phyloP scores from a whole-genome alignment of 2,329 filamentous ascomycete genomes.

The Epichloe uncinata region DNA sequence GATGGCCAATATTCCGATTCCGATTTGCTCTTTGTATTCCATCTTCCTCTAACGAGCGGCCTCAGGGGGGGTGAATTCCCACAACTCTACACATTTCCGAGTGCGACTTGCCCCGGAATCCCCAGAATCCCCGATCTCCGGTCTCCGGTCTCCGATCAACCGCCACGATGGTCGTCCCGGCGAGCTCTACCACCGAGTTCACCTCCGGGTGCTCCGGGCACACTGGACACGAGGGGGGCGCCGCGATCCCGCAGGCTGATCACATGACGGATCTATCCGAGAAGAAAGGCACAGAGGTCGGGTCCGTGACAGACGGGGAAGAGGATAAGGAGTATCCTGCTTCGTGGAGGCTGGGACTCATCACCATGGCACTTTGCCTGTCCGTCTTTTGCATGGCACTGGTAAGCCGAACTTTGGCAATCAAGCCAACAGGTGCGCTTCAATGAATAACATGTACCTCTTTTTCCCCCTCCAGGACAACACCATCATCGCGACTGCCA shows the following conservation, averaged over 20 bases:
- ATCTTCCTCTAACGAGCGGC: neutral
- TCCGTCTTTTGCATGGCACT: slow-evolving; percentile 7
- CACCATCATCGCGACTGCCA: slow-evolving; percentile 24
- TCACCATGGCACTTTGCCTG: slow-evolving; percentile 6
- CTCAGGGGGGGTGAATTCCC: no score
- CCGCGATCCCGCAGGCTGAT: neutral
- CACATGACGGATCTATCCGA: neutral
- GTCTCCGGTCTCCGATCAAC: no score
- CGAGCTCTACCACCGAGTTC: slow-evolving; percentile 1
- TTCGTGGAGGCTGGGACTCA: slow-evolving; percentile 4
- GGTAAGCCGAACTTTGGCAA: neutral
- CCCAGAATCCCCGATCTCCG: no score
- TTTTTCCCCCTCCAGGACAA: slow-evolving; percentile 16
- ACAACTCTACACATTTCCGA: neutral
- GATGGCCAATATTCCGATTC: no score
- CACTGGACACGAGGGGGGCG: neutral
- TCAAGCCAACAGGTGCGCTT: no score
- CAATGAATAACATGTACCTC: neutral
- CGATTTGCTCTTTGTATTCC: no score
- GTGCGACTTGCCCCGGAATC: no score
- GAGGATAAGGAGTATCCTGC: slow-evolving; percentile 3
- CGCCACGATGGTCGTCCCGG: slow-evolving; percentile 2
- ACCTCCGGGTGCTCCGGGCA: slow-evolving; percentile 1
- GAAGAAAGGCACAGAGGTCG: neutral
- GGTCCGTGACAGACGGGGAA: neutral